Conservation (phyloP, 1,284 basidiomycete species). For the Lentinula novae-zelandiae region DNA sequence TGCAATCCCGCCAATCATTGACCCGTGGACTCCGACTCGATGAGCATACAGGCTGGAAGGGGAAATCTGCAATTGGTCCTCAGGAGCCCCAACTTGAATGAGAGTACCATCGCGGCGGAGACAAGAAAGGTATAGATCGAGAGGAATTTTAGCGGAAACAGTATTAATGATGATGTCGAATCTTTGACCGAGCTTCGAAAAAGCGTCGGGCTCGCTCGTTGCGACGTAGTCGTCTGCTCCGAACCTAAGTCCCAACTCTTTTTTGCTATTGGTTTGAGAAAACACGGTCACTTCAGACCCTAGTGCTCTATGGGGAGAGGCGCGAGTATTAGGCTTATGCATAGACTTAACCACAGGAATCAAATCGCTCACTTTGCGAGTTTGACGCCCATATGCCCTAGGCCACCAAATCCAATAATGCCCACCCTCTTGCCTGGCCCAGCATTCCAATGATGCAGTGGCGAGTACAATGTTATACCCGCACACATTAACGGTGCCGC, state of each 20-base stretch:
- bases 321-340: neutral
- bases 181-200: neutral
- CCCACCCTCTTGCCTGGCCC: constrained; percentile 4
- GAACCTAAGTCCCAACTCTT: constrained; percentile 9
- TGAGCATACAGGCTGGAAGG: neutral
- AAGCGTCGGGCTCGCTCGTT: constrained; percentile 1
- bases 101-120: constrained; percentile 10
- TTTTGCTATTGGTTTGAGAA: constrained; percentile 11
- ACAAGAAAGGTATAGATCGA: neutral
- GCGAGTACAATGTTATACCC: constrained; percentile 10
- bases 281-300: constrained; percentile 11
- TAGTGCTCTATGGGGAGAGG: neutral
- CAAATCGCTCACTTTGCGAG: constrained; percentile 6
- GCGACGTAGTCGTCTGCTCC: constrained; percentile 10
- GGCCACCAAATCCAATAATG: constrained; percentile 9
- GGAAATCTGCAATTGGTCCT: neutral
- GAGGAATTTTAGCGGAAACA: constrained; percentile 7
- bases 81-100: constrained; percentile 10
- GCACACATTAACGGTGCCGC: constrained; percentile 11
- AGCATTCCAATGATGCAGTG: constrained; percentile 5
- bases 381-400: constrained; percentile 10
- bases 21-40: constrained; percentile 1
- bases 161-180: constrained; percentile 13
- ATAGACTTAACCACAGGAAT: neutral
- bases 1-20: constrained; percentile 8